Evolutionary conservation across 208 protist genomes (phyloP).

Genomic region (Leishmania lainsoni): DNA sequence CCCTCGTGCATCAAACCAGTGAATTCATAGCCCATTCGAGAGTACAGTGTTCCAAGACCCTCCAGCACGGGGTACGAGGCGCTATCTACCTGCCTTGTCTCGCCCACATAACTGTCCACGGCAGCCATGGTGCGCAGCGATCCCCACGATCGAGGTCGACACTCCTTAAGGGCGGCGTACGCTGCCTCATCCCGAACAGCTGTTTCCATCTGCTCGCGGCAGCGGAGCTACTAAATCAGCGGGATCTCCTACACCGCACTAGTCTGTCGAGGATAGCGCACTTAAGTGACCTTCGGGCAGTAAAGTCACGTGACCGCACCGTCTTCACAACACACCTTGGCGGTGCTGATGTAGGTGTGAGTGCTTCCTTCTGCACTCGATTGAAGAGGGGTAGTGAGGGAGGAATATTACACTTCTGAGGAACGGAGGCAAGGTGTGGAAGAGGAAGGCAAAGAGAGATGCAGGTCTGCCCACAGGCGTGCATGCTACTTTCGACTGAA

Average conservation of each 20-base stretch:
- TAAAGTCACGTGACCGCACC: not conserved
- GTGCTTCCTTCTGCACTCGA: not conserved
- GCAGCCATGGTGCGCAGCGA: constrained; percentile 43
- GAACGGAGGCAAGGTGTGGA: not conserved
- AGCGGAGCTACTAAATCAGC: not conserved
- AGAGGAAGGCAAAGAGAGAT: not conserved
- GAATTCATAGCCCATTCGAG: constrained; percentile 72
- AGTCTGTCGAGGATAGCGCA: not conserved
- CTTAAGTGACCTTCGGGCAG: not conserved
- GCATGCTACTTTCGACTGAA: not conserved
- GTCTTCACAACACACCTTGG: not conserved
- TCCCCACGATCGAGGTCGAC: constrained; percentile 5
- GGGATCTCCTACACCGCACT: not conserved
- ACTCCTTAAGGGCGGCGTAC: constrained; percentile 40
- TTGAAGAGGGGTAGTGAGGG: not conserved
- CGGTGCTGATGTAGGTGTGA: not conserved
- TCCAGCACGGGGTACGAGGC: constrained; percentile 31
- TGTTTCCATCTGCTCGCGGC: constrained; percentile 2
- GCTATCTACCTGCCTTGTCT: constrained; percentile 11
- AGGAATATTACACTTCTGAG: not conserved
- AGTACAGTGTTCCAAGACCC: constrained; percentile 44
- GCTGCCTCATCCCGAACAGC: constrained; percentile 25
- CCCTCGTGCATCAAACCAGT: constrained; percentile 52
- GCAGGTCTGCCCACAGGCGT: not conserved
- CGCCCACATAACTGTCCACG: constrained; percentile 25